A percentile compares a stretch with the other conserved stretches of the same genome.
phyloP scores from a whole-genome alignment of 208 protist species.

The Trypanosoma vivax region DNA sequence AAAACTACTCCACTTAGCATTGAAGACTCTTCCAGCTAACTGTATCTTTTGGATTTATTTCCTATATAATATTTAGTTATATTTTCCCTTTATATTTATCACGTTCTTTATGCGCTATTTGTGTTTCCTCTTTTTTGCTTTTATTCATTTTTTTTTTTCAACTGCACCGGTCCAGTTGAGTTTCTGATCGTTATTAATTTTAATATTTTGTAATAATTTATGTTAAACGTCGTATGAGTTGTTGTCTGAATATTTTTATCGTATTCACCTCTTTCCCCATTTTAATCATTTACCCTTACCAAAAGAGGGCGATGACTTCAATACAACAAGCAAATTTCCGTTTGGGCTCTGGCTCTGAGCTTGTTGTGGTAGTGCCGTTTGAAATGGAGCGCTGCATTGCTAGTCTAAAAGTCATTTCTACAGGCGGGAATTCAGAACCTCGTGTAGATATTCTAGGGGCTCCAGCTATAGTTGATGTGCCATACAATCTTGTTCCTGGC shows the following conservation, averaged over 20 bases:
- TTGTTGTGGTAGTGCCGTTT: conserved; percentile 48
- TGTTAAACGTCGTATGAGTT: too few species aligned
- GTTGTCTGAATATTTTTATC: conserved; percentile 18
- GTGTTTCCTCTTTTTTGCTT: too few species aligned
- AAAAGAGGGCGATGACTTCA: not conserved
- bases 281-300: conserved; percentile 16
- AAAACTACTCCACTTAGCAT: too few species aligned
- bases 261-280: not conserved
- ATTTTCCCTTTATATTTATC: too few species aligned
- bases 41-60: too few species aligned
- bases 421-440: conserved; percentile 32
- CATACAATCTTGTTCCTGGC: conserved; percentile 61
- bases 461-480: conserved; percentile 54
- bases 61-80: too few species aligned
- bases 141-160: too few species aligned
- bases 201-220: too few species aligned
- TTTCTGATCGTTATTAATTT: too few species aligned
- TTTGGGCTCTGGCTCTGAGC: conserved; percentile 42
- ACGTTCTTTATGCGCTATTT: too few species aligned
- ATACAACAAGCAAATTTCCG: conserved; percentile 10
- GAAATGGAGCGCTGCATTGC: conserved; percentile 40
- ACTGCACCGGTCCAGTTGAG: too few species aligned
- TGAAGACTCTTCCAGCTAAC: too few species aligned
- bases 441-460: conserved; percentile 69
- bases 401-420: conserved; percentile 38